A percentile compares a stretch with the other conserved stretches of the same genome.
Evolutionary conservation across 2,329 filamentous ascomycete genomes (phyloP).

Genomic region (Cladosporium sp.): DNA sequence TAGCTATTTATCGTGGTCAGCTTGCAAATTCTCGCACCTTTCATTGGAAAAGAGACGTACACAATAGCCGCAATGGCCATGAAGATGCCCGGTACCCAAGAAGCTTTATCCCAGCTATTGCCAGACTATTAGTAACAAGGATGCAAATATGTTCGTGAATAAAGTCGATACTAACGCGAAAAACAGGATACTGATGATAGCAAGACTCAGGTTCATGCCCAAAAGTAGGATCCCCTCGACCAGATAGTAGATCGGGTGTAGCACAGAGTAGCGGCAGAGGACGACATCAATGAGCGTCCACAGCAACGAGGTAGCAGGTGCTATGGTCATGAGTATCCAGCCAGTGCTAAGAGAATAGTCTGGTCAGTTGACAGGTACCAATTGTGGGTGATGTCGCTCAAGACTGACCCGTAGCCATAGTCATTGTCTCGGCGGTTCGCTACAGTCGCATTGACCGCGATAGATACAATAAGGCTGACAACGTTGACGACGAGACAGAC

Average conservation of each 20-base stretch:
- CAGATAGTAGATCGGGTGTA: conserved; percentile 6
- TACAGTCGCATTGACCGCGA: background rate
- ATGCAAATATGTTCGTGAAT: background rate
- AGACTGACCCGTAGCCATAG: background rate
- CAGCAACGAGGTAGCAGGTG: background rate
- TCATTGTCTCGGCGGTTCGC: conserved; percentile 1
- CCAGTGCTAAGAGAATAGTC: background rate
- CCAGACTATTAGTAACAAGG: background rate
- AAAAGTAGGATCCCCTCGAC: background rate
- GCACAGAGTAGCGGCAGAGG: conserved; percentile 1
- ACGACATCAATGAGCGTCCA: conserved; percentile 5
- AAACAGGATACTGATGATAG: background rate
- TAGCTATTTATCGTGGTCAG: background rate
- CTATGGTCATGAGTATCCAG: background rate
- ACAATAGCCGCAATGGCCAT: background rate
- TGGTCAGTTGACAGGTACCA: background rate
- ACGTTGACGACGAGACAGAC: conserved; percentile 1
- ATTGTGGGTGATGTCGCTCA: background rate
- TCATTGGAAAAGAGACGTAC: background rate
- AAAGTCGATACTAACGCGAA: background rate
- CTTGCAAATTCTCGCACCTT: background rate
- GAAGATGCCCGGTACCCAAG: background rate
- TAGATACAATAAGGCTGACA: background rate
- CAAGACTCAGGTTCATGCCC: background rate
- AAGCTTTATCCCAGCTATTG: background rate